phyloP scores from a whole-genome alignment of 176 grass and related monocot species.

The Musa beccarii region DNA sequence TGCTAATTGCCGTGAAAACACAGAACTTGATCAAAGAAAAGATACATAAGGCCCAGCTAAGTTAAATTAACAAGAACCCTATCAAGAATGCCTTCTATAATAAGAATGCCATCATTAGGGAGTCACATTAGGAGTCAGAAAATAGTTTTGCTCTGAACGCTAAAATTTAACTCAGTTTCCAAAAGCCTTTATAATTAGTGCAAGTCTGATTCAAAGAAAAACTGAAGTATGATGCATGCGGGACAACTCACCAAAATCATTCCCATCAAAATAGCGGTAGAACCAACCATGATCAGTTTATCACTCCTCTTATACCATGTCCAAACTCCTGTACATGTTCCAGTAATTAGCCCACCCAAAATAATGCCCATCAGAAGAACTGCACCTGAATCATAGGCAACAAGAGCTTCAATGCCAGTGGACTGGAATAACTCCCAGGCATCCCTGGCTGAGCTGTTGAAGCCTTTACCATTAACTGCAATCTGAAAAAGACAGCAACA shows the following conservation, averaged over 20 bases:
- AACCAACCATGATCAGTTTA: slow-evolving; percentile 84
- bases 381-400: slow-evolving; percentile 97
- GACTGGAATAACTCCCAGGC: slow-evolving; percentile 99
- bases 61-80: too few species aligned
- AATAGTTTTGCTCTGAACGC: too few species aligned
- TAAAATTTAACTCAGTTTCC: too few species aligned
- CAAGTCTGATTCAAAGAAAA: not conserved
- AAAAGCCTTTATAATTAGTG: not conserved
- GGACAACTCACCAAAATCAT: slow-evolving; percentile 82
- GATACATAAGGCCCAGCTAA: too few species aligned
- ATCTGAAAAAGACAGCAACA: slow-evolving; percentile 46
- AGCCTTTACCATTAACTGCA: slow-evolving; percentile 81
- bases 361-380: slow-evolving; percentile 88
- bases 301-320: slow-evolving; percentile 78
- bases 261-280: slow-evolving; percentile 79
- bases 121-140: too few species aligned
- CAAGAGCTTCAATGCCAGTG: slow-evolving; percentile 77
- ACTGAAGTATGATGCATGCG: not conserved
- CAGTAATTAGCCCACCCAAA: slow-evolving; percentile 83
- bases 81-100: too few species aligned
- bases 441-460: slow-evolving; percentile 87
- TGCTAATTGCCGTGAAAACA: too few species aligned
- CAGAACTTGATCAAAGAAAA: not conserved
- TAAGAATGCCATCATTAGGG: too few species aligned
- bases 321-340: slow-evolving; percentile 89